Evolutionary conservation across 768 basidiomycete species (phyloP).

Genomic region (Russula brevipes): DNA sequence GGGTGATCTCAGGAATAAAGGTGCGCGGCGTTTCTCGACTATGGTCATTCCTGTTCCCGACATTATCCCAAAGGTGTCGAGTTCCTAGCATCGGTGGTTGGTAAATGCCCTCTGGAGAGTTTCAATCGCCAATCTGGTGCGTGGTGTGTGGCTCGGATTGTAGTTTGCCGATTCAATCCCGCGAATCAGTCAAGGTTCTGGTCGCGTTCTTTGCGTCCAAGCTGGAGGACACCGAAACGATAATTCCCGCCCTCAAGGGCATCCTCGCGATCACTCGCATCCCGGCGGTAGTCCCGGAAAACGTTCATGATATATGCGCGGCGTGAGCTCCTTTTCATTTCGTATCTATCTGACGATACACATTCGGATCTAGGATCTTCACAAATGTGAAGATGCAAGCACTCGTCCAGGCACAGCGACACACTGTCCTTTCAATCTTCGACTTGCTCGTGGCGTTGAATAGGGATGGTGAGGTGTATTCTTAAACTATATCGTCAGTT

Average conservation of each 20-base stretch:
- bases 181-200: slow-evolving; percentile 70
- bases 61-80: slow-evolving; percentile 59
- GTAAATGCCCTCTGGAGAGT: slow-evolving; percentile 50
- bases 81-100: slow-evolving; percentile 70
- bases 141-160: slow-evolving; percentile 23
- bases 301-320: slow-evolving; percentile 54
- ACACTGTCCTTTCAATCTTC: slow-evolving; percentile 73
- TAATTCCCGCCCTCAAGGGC: slow-evolving; percentile 77
- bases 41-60: background rate
- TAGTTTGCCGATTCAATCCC: background rate
- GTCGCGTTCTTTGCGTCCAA: slow-evolving; percentile 80
- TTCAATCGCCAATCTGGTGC: slow-evolving; percentile 81
- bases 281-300: slow-evolving; percentile 56
- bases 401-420: slow-evolving; percentile 76
- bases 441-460: slow-evolving; percentile 71
- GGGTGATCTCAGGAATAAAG: slow-evolving; percentile 70
- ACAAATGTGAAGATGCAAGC: slow-evolving; percentile 74
- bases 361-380: slow-evolving; percentile 52
- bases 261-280: slow-evolving; percentile 60
- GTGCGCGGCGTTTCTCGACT: slow-evolving; percentile 35
- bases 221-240: slow-evolving; percentile 77
- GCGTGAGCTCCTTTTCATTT: slow-evolving; percentile 45
- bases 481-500: background rate
- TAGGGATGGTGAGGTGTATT: slow-evolving; percentile 41
- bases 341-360: background rate